Conservation (phyloP, 352 stramenopile genomes). For the Globisporangium takayamanum region DNA sequence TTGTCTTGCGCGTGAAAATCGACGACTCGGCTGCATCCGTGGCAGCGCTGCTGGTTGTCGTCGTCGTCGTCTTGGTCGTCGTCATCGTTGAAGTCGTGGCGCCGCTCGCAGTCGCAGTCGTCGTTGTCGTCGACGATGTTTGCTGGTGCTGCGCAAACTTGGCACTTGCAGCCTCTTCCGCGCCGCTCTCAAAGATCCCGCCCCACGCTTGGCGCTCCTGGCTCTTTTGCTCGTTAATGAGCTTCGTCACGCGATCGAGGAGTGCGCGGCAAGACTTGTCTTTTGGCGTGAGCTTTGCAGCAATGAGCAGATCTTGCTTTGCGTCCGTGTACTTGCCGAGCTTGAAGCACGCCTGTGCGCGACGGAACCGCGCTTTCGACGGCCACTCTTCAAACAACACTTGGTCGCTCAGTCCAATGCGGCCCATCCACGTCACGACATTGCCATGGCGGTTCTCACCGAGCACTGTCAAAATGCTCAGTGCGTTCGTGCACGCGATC, state of each 20-base stretch:
- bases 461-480: conserved; percentile 74
- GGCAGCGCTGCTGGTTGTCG: too few relatives aligned
- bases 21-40: conserved; percentile 24
- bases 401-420: conserved; percentile 66
- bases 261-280: conserved; percentile 77
- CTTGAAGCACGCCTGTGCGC: conserved; percentile 69
- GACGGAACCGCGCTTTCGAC: conserved; percentile 80
- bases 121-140: conserved; percentile 15
- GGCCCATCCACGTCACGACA: conserved; percentile 82
- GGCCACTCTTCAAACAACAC: conserved; percentile 84
- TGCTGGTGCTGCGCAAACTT: conserved; percentile 16
- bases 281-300: conserved; percentile 71
- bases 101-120: conserved; percentile 13
- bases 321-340: conserved; percentile 67
- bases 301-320: conserved; percentile 71
- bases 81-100: conserved; percentile 1
- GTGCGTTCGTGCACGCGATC: conserved; percentile 75
- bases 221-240: conserved; percentile 67
- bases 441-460: conserved; percentile 72
- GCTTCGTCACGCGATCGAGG: conserved; percentile 63
- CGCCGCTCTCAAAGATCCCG: conserved; percentile 59
- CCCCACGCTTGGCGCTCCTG: conserved; percentile 79
- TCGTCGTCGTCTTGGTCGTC: conserved; percentile 1
- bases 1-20: conserved; percentile 73
- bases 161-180: conserved; percentile 4